phyloP scores from a whole-genome alignment of 2,329 filamentous ascomycete genomes.

The Fusarium burgessii region DNA sequence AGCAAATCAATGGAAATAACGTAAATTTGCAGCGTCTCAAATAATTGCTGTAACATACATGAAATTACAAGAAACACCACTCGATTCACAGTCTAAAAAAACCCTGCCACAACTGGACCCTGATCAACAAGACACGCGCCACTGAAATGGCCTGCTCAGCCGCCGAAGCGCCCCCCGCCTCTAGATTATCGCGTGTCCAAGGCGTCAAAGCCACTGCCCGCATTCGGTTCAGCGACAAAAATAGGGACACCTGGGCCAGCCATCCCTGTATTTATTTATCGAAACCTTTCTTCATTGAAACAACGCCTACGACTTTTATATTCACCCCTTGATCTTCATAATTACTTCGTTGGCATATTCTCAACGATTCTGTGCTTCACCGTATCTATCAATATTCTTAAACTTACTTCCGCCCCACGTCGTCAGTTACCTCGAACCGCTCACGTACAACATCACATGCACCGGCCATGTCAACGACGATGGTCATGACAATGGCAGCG shows the following conservation, averaged over 20 bases:
- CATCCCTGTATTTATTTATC: slow-evolving; percentile 28
- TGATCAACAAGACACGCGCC: slow-evolving; percentile 36
- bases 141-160: slow-evolving; percentile 37
- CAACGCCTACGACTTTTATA: slow-evolving; percentile 13
- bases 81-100: slow-evolving; percentile 26
- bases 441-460: slow-evolving; percentile 18
- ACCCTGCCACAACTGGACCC: slow-evolving; percentile 33
- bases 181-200: slow-evolving; percentile 16
- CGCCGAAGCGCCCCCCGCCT: slow-evolving; percentile 32
- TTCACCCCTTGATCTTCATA: slow-evolving; percentile 13
- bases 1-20: not conserved
- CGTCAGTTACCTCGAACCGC: not conserved
- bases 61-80: slow-evolving; percentile 26
- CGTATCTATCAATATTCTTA: not conserved
- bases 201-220: slow-evolving; percentile 39
- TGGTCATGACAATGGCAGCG: slow-evolving; percentile 53
- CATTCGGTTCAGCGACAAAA: slow-evolving; percentile 35
- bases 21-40: not conserved
- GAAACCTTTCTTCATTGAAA: slow-evolving; percentile 31
- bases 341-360: not conserved
- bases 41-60: slow-evolving; percentile 6
- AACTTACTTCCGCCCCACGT: not conserved
- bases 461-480: slow-evolving; percentile 45
- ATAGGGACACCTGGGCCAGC: slow-evolving; percentile 33
- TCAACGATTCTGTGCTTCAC: not conserved